phyloP scores from a whole-genome alignment of 1,284 basidiomycete species.

The Microbotryum scabiosae region DNA sequence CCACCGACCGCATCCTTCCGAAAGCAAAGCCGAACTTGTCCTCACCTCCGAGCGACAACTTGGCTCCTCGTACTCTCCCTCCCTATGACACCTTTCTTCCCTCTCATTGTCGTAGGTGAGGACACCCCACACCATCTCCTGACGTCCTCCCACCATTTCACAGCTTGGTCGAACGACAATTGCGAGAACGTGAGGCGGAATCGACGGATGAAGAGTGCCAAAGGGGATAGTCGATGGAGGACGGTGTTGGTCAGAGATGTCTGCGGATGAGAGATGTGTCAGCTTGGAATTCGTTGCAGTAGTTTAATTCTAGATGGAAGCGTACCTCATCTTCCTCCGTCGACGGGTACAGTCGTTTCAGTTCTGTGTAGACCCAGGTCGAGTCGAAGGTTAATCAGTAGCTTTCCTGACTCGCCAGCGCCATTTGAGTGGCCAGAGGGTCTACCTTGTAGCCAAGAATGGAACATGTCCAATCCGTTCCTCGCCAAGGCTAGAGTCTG shows the following conservation, averaged over 20 bases:
- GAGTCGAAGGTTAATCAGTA: background rate
- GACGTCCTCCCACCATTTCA: constrained; percentile 6
- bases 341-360: background rate
- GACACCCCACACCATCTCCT: constrained; percentile 3
- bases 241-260: background rate
- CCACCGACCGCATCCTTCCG: background rate
- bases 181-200: constrained; percentile 7
- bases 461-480: background rate
- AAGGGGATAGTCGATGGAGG: constrained; percentile 26
- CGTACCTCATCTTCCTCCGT: constrained; percentile 23
- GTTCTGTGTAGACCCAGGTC: constrained; percentile 1
- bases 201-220: constrained; percentile 27
- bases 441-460: background rate
- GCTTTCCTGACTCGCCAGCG: background rate
- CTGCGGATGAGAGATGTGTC: no score
- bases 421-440: no score
- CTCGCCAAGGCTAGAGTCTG: constrained; percentile 2
- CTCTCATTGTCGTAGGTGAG: background rate
- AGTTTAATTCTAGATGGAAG: background rate
- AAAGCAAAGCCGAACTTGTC: no score
- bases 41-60: no score
- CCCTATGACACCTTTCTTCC: background rate
- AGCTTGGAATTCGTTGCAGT: no score
- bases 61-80: background rate
- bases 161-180: constrained; percentile 9